Evolutionary conservation across 352 stramenopile species (phyloP).

Genomic region (Plasmopara muralis): DNA sequence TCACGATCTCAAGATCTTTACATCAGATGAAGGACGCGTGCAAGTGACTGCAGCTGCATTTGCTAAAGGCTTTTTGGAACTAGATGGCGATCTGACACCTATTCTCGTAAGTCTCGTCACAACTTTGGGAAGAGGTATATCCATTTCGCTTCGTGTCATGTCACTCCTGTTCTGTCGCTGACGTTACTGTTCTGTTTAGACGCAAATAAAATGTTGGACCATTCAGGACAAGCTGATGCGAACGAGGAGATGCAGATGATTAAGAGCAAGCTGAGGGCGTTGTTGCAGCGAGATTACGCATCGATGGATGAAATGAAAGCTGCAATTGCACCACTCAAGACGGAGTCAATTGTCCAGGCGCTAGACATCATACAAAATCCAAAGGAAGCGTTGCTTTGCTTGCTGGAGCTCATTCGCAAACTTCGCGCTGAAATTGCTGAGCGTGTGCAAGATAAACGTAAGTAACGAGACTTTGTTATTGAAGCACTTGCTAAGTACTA

Average conservation of each 20-base stretch:
- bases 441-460: slow-evolving; percentile 52
- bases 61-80: slow-evolving; percentile 97
- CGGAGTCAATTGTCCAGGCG: slow-evolving; percentile 68
- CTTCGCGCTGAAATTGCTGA: slow-evolving; percentile 77
- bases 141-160: slow-evolving; percentile 2
- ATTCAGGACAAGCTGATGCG: slow-evolving; percentile 95
- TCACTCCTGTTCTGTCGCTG: neutral
- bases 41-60: slow-evolving; percentile 99
- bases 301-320: slow-evolving; percentile 58
- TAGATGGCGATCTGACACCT: slow-evolving; percentile 98
- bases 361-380: slow-evolving; percentile 81
- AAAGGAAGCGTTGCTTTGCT: slow-evolving; percentile 50
- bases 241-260: slow-evolving; percentile 85
- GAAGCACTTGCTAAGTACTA: neutral
- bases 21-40: slow-evolving; percentile 97
- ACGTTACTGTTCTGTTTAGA: slow-evolving; percentile 25
- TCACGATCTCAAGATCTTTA: slow-evolving; percentile 99
- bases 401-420: slow-evolving; percentile 76
- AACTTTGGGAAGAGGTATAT: slow-evolving; percentile 68
- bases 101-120: slow-evolving; percentile 97
- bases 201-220: slow-evolving; percentile 97
- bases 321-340: slow-evolving; percentile 62
- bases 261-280: slow-evolving; percentile 85
- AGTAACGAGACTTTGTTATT: slow-evolving; percentile 10
- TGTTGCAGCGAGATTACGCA: slow-evolving; percentile 83